Percentiles rank a stretch among this genome's conserved stretches.
These are phyloP conservation scores for Waitea zeae DNA, from an alignment of 1,284 basidiomycete genomes.

Conservation along the genomic window DNA sequence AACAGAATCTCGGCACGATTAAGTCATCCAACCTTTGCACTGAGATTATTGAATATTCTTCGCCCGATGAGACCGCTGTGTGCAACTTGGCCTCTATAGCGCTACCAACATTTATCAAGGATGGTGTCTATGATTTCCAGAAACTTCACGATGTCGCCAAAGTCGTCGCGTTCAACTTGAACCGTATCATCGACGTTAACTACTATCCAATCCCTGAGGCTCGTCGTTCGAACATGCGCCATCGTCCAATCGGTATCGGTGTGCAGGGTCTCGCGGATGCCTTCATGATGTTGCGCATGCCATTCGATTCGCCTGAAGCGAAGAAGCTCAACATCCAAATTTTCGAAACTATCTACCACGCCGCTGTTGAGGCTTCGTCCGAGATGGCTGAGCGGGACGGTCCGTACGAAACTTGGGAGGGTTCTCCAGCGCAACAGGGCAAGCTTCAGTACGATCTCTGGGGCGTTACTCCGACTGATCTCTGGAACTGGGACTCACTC, in stretches of 20 bases:
- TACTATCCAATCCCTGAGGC: slow-evolving; percentile 91
- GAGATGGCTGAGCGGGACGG: slow-evolving; percentile 79
- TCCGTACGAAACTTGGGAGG: slow-evolving; percentile 83
- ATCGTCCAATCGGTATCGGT: slow-evolving; percentile 95
- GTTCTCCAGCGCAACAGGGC: slow-evolving; percentile 81
- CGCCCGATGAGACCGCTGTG: slow-evolving; percentile 96
- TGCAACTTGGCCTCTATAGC: slow-evolving; percentile 98
- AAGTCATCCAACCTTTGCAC: slow-evolving; percentile 99
- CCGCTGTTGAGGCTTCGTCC: slow-evolving; percentile 79
- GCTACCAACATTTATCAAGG: slow-evolving; percentile 73
- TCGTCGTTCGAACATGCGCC: slow-evolving; percentile 87
- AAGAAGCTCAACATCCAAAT: slow-evolving; percentile 88
- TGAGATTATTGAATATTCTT: slow-evolving; percentile 97
- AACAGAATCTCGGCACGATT: slow-evolving; percentile 97
- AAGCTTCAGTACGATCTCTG: slow-evolving; percentile 92
- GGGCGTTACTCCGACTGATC: slow-evolving; percentile 81
- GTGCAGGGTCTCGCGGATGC: slow-evolving; percentile 97
- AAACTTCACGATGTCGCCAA: slow-evolving; percentile 91
- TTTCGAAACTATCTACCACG: slow-evolving; percentile 99
- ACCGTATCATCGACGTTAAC: slow-evolving; percentile 89
- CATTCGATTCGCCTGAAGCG: slow-evolving; percentile 86
- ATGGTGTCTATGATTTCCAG: slow-evolving; percentile 79
- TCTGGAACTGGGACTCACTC: slow-evolving; percentile 96
- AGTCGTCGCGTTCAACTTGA: slow-evolving; percentile 86
- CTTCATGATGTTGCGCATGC: slow-evolving; percentile 94